These are phyloP conservation scores for Chlorophyllum brunneum DNA, from an alignment of 768 basidiomycete genomes.

Conservation along the genomic window DNA sequence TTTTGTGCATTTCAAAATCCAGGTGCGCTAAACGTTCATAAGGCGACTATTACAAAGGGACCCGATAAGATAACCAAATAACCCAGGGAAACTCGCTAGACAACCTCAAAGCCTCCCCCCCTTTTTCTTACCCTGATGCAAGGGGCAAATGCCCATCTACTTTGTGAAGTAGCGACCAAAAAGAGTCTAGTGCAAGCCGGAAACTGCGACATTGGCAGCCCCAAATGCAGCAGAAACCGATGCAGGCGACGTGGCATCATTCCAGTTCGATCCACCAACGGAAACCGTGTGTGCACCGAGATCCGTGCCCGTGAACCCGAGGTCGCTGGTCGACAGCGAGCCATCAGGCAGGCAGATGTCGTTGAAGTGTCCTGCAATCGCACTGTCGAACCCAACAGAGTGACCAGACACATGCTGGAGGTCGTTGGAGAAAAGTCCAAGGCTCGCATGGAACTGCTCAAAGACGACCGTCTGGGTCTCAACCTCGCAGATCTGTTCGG, in stretches of 20 bases:
- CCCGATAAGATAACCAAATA: slow-evolving; percentile 5
- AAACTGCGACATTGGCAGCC: slow-evolving; percentile 5
- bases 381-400: slow-evolving; percentile 29
- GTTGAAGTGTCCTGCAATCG: slow-evolving; percentile 24
- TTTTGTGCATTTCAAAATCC: too few species aligned
- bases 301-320: too few species aligned
- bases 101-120: not conserved
- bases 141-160: too few species aligned
- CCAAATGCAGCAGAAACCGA: slow-evolving; percentile 7
- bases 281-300: slow-evolving; percentile 31
- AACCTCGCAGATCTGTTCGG: slow-evolving; percentile 31
- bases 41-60: slow-evolving; percentile 2
- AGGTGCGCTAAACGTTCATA: slow-evolving; percentile 2
- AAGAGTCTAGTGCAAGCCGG: slow-evolving; percentile 2
- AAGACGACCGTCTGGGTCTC: slow-evolving; percentile 33
- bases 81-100: not conserved
- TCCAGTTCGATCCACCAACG: slow-evolving; percentile 40
- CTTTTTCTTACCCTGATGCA: not conserved
- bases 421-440: slow-evolving; percentile 28
- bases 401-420: slow-evolving; percentile 25
- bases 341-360: slow-evolving; percentile 26
- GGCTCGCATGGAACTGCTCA: slow-evolving; percentile 28
- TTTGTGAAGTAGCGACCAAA: too few species aligned
- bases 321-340: slow-evolving; percentile 24
- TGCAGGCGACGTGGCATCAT: slow-evolving; percentile 19